Percentiles rank a stretch among this genome's conserved stretches.
These are phyloP conservation scores for Mycogone perniciosa DNA, from an alignment of 2,329 filamentous ascomycete genomes.

Conservation along the genomic window DNA sequence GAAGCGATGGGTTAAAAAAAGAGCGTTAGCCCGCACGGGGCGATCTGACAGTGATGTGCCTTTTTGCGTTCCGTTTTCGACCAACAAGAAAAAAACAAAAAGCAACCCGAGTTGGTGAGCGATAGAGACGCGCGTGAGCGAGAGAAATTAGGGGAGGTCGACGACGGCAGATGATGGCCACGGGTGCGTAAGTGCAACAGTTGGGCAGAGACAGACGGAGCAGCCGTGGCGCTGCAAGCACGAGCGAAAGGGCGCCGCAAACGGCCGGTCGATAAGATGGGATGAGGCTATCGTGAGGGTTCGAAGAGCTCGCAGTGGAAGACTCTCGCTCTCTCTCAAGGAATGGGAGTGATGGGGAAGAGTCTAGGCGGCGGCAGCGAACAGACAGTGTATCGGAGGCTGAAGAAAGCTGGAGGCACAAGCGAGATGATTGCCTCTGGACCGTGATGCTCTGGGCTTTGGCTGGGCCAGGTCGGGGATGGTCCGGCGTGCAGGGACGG, in stretches of 20 bases:
- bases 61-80: conserved; percentile 8
- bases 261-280: conserved; percentile 5
- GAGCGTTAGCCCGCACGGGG: conserved; percentile 12
- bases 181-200: conserved; percentile 2
- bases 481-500: conserved; percentile 22
- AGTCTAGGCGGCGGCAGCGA: conserved; percentile 11
- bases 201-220: conserved; percentile 3
- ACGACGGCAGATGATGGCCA: not conserved
- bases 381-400: conserved; percentile 36
- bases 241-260: conserved; percentile 10
- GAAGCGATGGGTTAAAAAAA: conserved; percentile 2
- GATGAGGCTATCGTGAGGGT: conserved; percentile 1
- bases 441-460: conserved; percentile 35
- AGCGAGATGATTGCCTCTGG: conserved; percentile 47
- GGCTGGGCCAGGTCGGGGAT: conserved; percentile 29
- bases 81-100: not conserved
- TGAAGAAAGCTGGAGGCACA: conserved; percentile 40
- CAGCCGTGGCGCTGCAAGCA: conserved; percentile 7
- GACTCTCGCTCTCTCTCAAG: conserved; percentile 4
- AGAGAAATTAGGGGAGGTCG: conserved; percentile 9
- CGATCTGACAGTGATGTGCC: conserved; percentile 9
- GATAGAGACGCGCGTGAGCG: conserved; percentile 10
- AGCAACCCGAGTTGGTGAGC: conserved; percentile 8
- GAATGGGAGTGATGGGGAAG: conserved; percentile 14
- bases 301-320: conserved; percentile 2